Evolutionary conservation across 2,329 filamentous ascomycete species (phyloP), one percentile per base, ranked within the genome.

Genomic region (Arthrobotrys conoides): DNA sequence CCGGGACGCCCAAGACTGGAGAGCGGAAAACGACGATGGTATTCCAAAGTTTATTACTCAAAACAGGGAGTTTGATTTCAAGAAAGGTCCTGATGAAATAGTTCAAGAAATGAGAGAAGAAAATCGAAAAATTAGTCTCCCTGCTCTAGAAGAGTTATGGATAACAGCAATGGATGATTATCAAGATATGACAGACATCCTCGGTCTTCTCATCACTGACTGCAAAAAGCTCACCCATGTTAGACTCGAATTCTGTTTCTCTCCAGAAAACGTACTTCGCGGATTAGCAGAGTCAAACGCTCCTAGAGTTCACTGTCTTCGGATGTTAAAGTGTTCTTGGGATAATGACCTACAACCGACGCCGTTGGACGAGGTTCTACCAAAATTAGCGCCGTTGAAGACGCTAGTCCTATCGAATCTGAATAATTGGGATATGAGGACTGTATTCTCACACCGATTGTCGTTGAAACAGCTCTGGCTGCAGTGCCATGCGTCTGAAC

Each of bases 381-480:
- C 30, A 20, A 16, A 71, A 48, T 9, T 71, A n/a, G 33, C 20
- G 2, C 44, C 53, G 9, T 16, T 71, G 5, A 46, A 71, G 5
- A 71, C 68, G 18, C 46, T 71, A 10, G 48, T 53, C 4, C 5
- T 64, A 14, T 27, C 57, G 5, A 48, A 36, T 16, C 10, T 36
- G 12, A 49, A 49, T 12, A 41, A 65, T 36, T 71, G 68, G 71
- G 57, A 76, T 59, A 55, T 69, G 20, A 51, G 55, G 16, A 38
- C 33, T 2, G 48, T 76, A 2, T 53, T 70, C 20, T 16, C 12
- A 8, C 57, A 76, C 30, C 33, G 71, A 22, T 10, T 49, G 2
- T 65, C 71, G 5, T 44, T 76, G 10, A 70, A 51, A 33, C 44
- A 67, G 6, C 41, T 76, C 6, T 76, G 71, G 71, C 5, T 76